phyloP scores from a whole-genome alignment of 2,329 filamentous ascomycete species.

The Penicillium sp. region DNA sequence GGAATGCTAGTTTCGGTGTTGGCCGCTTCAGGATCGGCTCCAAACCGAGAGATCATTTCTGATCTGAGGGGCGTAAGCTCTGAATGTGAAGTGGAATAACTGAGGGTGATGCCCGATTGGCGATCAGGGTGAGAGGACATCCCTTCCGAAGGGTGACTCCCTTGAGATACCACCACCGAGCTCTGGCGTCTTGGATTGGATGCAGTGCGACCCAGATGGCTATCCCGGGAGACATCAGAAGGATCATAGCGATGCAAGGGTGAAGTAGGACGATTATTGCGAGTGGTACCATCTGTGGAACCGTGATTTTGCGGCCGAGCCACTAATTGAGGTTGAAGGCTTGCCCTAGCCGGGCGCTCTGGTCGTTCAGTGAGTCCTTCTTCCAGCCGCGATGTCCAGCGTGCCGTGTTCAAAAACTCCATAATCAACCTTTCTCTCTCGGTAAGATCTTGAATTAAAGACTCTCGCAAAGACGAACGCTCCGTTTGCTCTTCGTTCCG shows the following conservation, averaged over 20 bases:
- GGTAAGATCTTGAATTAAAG: slow-evolving; percentile 40
- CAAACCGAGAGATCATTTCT: slow-evolving; percentile 23
- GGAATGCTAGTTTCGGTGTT: slow-evolving; percentile 23
- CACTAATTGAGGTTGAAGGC: slow-evolving; percentile 28
- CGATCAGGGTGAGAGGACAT: slow-evolving; percentile 27
- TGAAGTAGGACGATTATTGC: slow-evolving; percentile 36
- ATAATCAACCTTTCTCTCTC: slow-evolving; percentile 46
- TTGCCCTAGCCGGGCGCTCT: slow-evolving; percentile 32
- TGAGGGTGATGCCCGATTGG: slow-evolving; percentile 38
- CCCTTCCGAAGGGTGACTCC: slow-evolving; percentile 28
- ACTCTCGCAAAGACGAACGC: slow-evolving; percentile 36
- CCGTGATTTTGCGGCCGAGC: slow-evolving; percentile 31
- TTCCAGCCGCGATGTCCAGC: slow-evolving; percentile 39
- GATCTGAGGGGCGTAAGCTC: slow-evolving; percentile 35
- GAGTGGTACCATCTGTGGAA: slow-evolving; percentile 33
- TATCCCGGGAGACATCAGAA: slow-evolving; percentile 35
- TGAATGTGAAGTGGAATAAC: slow-evolving; percentile 44
- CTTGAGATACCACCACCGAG: slow-evolving; percentile 45
- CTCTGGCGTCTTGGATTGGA: slow-evolving; percentile 40
- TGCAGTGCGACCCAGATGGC: slow-evolving; percentile 28
- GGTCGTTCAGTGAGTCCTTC: slow-evolving; percentile 33
- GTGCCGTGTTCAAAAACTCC: slow-evolving; percentile 45
- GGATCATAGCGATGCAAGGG: slow-evolving; percentile 31
- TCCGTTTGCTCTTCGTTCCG: slow-evolving; percentile 24
- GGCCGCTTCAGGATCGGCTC: slow-evolving; percentile 23